These are phyloP conservation scores for Ustilago nuda DNA, from an alignment of 1,284 basidiomycete genomes.

Conservation along the genomic window DNA sequence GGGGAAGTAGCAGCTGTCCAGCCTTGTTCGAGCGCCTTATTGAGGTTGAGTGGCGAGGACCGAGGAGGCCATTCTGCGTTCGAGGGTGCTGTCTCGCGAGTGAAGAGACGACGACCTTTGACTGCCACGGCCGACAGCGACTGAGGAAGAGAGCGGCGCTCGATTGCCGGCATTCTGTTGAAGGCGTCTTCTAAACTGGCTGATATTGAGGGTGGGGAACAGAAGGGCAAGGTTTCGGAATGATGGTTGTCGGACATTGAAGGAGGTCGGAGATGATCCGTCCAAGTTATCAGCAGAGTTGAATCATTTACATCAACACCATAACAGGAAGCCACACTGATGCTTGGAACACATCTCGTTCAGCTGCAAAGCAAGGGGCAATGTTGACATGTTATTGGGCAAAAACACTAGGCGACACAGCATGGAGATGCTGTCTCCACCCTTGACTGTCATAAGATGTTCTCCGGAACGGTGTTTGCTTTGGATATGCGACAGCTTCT, in stretches of 20 bases:
- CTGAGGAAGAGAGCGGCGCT: constrained; percentile 31
- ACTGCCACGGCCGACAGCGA: constrained; percentile 30
- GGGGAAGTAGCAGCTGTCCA: constrained; percentile 21
- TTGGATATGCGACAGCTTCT: not conserved
- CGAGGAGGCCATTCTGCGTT: not conserved
- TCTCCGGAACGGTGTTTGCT: not conserved
- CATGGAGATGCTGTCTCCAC: not conserved
- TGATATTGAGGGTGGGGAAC: not conserved
- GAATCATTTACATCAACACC: not conserved
- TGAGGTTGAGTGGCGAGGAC: constrained; percentile 28
- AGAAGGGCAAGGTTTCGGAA: not conserved
- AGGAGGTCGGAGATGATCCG: not conserved
- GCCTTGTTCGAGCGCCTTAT: constrained; percentile 30
- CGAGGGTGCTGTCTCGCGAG: constrained; percentile 8
- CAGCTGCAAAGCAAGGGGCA: not conserved
- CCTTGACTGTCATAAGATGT: not conserved
- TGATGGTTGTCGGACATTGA: constrained; percentile 2
- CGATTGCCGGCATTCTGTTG: constrained; percentile 25
- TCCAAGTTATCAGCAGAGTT: not conserved
- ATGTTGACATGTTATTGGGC: not conserved
- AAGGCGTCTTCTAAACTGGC: not conserved
- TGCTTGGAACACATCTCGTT: not conserved
- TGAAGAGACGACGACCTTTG: constrained; percentile 37
- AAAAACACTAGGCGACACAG: not conserved
- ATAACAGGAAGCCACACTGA: not conserved